phyloP scores from a whole-genome alignment of 306 rosid species.

The Aeschynomene evenia region DNA sequence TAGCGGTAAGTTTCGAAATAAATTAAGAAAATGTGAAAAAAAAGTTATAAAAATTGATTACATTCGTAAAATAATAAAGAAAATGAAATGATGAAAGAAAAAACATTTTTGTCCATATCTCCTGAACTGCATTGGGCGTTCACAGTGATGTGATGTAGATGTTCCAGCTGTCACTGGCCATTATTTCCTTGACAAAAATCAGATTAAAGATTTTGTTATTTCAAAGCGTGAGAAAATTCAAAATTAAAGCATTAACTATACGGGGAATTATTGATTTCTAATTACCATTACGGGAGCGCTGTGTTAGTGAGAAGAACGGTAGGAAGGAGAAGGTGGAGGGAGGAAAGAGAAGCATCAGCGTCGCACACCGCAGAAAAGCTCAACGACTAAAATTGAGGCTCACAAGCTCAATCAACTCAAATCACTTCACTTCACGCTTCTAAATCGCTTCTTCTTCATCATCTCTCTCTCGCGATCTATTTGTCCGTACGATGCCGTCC shows the following conservation, averaged over 20 bases:
- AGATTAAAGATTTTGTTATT: neutral
- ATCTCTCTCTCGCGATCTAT: neutral
- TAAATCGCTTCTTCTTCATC: neutral
- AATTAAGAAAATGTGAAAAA: no score
- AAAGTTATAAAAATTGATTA: no score
- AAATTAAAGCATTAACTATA: no score
- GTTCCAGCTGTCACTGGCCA: neutral
- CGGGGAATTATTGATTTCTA: no score
- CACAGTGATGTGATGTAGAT: neutral
- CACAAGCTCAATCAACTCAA: neutral
- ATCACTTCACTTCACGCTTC: neutral
- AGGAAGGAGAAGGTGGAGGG: neutral
- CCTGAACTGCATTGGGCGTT: neutral
- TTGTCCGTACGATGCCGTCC: slow-evolving; percentile 63
- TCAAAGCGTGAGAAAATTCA: no score
- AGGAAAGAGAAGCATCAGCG: neutral
- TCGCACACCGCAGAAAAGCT: neutral
- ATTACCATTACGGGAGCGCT: no score
- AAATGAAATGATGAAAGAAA: no score
- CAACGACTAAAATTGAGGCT: neutral
- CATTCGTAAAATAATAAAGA: no score
- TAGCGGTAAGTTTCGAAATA: no score
- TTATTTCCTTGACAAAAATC: neutral
- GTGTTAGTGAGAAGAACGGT: neutral
- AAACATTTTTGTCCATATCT: neutral